Evolutionary conservation across 2,329 filamentous ascomycete genomes (phyloP).

Genomic region (Trichoderma oligosporum): DNA sequence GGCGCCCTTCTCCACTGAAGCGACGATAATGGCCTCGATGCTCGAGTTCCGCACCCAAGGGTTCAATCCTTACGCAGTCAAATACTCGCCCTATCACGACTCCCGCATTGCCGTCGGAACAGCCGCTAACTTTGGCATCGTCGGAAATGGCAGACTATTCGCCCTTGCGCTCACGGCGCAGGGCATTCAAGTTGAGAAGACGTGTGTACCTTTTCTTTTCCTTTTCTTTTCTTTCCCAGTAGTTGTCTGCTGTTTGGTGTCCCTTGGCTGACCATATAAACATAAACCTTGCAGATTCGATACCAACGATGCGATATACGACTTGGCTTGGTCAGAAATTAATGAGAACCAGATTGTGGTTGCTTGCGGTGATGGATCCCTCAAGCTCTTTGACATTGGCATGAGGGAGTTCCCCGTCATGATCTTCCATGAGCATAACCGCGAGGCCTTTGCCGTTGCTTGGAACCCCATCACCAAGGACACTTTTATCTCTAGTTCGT

Average conservation of each 20-base stretch:
- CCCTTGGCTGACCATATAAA: too few relatives aligned
- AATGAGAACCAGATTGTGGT: slow-evolving; percentile 92
- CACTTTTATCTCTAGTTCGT: slow-evolving; percentile 84
- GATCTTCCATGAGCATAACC: slow-evolving; percentile 88
- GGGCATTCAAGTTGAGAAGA: slow-evolving; percentile 81
- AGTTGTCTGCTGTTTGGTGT: too few relatives aligned
- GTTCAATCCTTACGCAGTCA: slow-evolving; percentile 93
- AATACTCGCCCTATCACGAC: slow-evolving; percentile 98
- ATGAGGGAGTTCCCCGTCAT: slow-evolving; percentile 82
- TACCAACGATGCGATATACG: slow-evolving; percentile 95
- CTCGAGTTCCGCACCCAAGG: slow-evolving; percentile 91
- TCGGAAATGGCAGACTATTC: slow-evolving; percentile 90
- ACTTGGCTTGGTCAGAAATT: slow-evolving; percentile 90
- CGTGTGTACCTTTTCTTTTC: slow-evolving; percentile 46
- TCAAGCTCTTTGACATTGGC: slow-evolving; percentile 88
- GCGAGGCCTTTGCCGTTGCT: slow-evolving; percentile 86
- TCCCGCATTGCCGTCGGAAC: slow-evolving; percentile 85
- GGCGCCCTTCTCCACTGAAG: neutral
- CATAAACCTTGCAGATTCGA: slow-evolving; percentile 84
- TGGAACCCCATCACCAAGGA: slow-evolving; percentile 93
- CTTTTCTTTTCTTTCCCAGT: too few relatives aligned
- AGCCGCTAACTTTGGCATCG: slow-evolving; percentile 93
- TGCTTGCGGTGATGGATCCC: slow-evolving; percentile 85
- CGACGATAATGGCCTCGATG: slow-evolving; percentile 57
- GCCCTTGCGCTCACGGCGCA: slow-evolving; percentile 77